Conservation (phyloP, 345 rosid species). For the Citrus hindsii region DNA sequence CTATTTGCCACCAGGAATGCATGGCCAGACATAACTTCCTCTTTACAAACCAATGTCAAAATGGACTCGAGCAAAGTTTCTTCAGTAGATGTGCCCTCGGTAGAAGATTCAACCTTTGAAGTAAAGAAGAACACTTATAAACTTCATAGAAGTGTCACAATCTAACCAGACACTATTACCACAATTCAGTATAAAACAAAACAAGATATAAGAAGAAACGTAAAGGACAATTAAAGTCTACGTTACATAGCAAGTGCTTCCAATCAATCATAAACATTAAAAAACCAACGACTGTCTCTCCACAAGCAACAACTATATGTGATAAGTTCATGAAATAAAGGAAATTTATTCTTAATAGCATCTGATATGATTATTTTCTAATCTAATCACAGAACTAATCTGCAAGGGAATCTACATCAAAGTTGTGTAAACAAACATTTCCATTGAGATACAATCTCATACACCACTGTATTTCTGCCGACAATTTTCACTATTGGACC, state of each 20-base stretch:
- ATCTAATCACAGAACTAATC: not conserved
- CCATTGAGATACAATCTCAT: no score
- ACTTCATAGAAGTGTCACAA: not conserved
- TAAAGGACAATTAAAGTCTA: not conserved
- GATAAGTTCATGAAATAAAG: not conserved
- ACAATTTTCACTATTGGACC: not conserved
- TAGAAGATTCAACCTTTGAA: constrained; percentile 32
- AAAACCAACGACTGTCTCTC: not conserved
- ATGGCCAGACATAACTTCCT: constrained; percentile 38
- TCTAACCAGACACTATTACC: not conserved
- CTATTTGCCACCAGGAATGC: constrained; percentile 51
- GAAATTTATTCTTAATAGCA: not conserved
- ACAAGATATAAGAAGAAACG: not conserved
- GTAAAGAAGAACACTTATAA: constrained; percentile 1
- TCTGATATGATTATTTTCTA: not conserved
- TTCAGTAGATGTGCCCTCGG: constrained; percentile 29
- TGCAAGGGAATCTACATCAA: not conserved
- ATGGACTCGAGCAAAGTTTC: constrained; percentile 43
- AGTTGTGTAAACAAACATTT: not conserved
- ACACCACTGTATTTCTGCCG: not conserved
- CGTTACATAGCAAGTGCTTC: not conserved
- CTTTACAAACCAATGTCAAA: constrained; percentile 33
- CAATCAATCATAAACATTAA: not conserved
- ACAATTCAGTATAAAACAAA: not conserved
- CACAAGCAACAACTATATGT: not conserved